Percentiles rank a stretch among this genome's conserved stretches.
Evolutionary conservation across 257 asterid species (phyloP).

Genomic region (Scutellaria barbata): DNA sequence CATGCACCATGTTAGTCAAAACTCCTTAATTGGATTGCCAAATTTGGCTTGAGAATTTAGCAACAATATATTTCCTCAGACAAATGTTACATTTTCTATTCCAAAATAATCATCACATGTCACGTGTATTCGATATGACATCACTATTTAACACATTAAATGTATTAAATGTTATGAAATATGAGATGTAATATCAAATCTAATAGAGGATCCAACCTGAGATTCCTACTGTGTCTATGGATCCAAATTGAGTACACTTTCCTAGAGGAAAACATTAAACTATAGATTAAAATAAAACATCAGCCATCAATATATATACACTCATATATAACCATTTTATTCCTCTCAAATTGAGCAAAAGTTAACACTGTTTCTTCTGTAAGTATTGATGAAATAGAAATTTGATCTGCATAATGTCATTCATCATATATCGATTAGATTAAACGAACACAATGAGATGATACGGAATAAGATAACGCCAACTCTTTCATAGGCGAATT

Average conservation of each 20-base stretch:
- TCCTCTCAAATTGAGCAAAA: conserved; percentile 4
- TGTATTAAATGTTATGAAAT: too few species aligned
- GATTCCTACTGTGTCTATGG: not conserved
- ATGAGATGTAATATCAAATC: too few species aligned
- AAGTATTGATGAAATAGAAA: conserved; percentile 1
- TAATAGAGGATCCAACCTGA: too few species aligned
- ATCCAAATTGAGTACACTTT: not conserved
- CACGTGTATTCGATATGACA: too few species aligned
- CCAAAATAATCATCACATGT: too few species aligned
- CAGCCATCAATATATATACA: not conserved
- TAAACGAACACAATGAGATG: conserved; percentile 9
- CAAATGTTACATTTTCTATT: too few species aligned
- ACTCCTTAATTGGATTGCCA: not conserved
- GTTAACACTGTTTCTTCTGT: too few species aligned
- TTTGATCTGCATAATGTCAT: not conserved
- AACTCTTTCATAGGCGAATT: not conserved
- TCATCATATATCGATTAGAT: conserved; percentile 10
- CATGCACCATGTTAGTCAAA: not conserved
- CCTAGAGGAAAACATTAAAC: not conserved
- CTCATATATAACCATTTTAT: not conserved
- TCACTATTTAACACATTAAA: too few species aligned
- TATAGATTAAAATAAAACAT: not conserved
- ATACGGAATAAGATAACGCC: conserved; percentile 21
- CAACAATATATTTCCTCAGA: not conserved
- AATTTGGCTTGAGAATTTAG: not conserved